Conservation (phyloP, 2,329 filamentous ascomycete species). For the Orbilia quercus region DNA sequence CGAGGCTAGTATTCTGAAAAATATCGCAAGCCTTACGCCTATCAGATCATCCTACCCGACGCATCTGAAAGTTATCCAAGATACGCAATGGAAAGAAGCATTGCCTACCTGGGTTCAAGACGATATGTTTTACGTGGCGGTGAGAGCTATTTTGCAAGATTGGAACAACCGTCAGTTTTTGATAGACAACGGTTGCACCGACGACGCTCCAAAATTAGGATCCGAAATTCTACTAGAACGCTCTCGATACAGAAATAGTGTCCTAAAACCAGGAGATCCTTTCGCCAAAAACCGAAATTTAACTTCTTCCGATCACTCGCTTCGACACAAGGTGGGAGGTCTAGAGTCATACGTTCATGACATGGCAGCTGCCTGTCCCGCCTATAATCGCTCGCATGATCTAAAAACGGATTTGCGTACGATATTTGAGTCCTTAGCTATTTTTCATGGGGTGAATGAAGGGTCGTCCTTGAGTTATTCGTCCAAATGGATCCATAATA, state of each 20-base stretch:
- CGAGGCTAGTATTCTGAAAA: constrained; percentile 62
- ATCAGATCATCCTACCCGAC: constrained; percentile 65
- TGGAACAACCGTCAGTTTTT: constrained; percentile 28
- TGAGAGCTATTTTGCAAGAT: constrained; percentile 63
- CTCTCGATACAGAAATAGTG: constrained; percentile 24
- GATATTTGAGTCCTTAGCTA: background rate
- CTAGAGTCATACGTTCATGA: constrained; percentile 17
- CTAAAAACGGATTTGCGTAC: background rate
- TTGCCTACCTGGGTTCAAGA: constrained; percentile 65
- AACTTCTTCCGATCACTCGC: background rate
- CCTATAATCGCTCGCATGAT: constrained; percentile 1
- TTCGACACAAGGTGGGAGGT: background rate
- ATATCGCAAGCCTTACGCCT: constrained; percentile 65
- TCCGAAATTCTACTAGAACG: constrained; percentile 19
- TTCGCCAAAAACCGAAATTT: background rate
- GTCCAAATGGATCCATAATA: background rate
- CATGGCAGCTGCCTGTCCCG: constrained; percentile 9
- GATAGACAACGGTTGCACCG: background rate
- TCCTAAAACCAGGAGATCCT: constrained; percentile 13
- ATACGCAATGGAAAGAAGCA: constrained; percentile 63
- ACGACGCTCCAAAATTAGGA: background rate
- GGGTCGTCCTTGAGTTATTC: constrained; percentile 4
- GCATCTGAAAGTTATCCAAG: constrained; percentile 65
- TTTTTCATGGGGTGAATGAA: background rate
- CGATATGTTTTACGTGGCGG: constrained; percentile 63